A percentile compares a stretch with the other conserved stretches of the same genome.
These are phyloP conservation scores for Colletotrichum cuscutae DNA, from an alignment of 2,329 filamentous ascomycete species.

Conservation along the genomic window DNA sequence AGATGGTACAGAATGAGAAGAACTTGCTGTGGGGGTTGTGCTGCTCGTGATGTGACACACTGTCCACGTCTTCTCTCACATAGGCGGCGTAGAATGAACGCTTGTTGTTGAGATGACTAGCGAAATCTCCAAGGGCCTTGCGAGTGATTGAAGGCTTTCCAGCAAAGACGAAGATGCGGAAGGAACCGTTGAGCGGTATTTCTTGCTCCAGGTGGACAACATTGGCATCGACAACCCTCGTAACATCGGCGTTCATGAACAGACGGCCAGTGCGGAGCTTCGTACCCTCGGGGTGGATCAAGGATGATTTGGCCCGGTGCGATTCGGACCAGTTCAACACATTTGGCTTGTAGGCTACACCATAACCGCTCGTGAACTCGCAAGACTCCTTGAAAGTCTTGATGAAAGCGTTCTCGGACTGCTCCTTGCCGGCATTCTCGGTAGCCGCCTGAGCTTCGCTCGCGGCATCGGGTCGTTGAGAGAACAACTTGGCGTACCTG, in stretches of 20 bases:
- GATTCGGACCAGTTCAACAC: conserved; percentile 82
- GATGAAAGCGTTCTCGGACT: conserved; percentile 81
- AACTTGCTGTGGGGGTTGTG: conserved; percentile 88
- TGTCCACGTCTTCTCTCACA: conserved; percentile 67
- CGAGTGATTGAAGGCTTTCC: conserved; percentile 71
- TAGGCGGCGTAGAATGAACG: conserved; percentile 79
- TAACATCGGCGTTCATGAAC: conserved; percentile 83
- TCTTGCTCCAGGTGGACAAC: conserved; percentile 92
- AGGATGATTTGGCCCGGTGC: conserved; percentile 76
- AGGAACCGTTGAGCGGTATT: conserved; percentile 87
- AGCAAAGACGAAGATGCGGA: conserved; percentile 88
- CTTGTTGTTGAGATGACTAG: conserved; percentile 70
- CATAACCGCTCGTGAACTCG: conserved; percentile 93
- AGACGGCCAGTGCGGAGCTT: conserved; percentile 80
- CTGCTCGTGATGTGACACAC: conserved; percentile 79
- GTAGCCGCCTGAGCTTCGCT: conserved; percentile 78
- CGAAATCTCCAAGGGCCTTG: conserved; percentile 76
- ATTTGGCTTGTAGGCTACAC: conserved; percentile 86
- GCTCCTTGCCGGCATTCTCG: conserved; percentile 41
- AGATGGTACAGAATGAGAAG: conserved; percentile 82
- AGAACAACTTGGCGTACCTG: conserved; percentile 91
- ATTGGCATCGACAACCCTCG: conserved; percentile 88
- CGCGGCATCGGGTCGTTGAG: conserved; percentile 77
- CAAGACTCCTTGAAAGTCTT: conserved; percentile 91
- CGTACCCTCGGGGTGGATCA: conserved; percentile 74